Conservation (phyloP, 2,329 filamentous ascomycete species). For the Epichloe gansuensis region DNA sequence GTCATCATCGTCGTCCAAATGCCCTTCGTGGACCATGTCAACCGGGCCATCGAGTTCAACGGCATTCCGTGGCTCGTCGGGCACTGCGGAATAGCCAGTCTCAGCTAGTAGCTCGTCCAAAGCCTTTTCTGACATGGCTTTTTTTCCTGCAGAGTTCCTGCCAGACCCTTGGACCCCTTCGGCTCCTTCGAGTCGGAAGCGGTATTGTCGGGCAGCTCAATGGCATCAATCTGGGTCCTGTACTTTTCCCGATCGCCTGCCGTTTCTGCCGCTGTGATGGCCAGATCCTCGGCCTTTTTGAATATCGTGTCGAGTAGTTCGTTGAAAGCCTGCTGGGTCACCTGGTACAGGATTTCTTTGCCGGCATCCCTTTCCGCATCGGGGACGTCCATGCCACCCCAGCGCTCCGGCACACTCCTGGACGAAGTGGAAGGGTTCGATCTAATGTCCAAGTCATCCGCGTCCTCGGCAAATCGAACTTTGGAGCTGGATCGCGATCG, state of each 20-base stretch:
- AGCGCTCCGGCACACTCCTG: constrained; percentile 58
- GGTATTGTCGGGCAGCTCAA: constrained; percentile 22
- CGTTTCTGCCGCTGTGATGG: constrained; percentile 54
- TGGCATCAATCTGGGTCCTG: constrained; percentile 33
- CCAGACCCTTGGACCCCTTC: background rate
- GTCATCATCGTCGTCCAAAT: constrained; percentile 4
- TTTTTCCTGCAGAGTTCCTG: background rate
- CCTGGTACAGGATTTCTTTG: constrained; percentile 80
- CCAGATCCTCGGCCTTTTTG: constrained; percentile 64
- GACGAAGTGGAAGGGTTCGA: constrained; percentile 66
- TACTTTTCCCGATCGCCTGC: constrained; percentile 47
- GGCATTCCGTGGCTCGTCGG: constrained; percentile 18
- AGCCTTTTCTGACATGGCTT: constrained; percentile 12
- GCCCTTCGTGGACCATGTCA: constrained; percentile 14
- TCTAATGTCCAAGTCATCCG: constrained; percentile 55
- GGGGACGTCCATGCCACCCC: constrained; percentile 68
- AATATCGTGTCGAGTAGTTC: constrained; percentile 84
- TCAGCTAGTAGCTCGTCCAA: constrained; percentile 27
- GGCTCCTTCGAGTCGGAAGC: background rate
- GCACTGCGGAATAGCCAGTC: constrained; percentile 33
- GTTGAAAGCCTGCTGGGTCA: constrained; percentile 83
- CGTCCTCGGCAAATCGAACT: constrained; percentile 63
- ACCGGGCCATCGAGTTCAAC: constrained; percentile 20
- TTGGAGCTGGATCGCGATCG: constrained; percentile 63
- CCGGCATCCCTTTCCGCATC: constrained; percentile 73